Percentiles rank a stretch among this genome's conserved stretches.
Evolutionary conservation across 257 asterid genomes (phyloP).

Genomic region (Solanum pinnatisectum): DNA sequence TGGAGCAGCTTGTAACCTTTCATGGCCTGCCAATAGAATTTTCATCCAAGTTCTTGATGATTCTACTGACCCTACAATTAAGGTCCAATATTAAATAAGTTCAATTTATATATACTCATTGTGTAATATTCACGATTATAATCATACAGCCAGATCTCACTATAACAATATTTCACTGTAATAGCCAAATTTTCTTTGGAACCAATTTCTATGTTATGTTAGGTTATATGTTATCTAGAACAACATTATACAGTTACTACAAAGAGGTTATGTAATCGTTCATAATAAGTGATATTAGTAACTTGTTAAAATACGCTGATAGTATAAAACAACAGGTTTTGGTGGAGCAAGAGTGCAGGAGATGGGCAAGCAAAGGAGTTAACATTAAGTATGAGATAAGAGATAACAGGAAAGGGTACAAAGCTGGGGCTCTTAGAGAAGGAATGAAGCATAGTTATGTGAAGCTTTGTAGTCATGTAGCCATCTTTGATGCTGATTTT

Average conservation of each 20-base stretch:
- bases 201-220: not conserved
- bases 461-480: not conserved
- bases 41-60: constrained; percentile 33
- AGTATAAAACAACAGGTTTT: not conserved
- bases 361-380: constrained; percentile 1
- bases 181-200: not conserved
- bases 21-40: constrained; percentile 29
- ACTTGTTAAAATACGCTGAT: not conserved
- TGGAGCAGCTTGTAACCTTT: constrained; percentile 30
- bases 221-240: not conserved
- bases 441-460: constrained; percentile 21
- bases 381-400: constrained; percentile 7
- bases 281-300: not conserved
- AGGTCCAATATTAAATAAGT: constrained; percentile 7
- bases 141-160: not conserved
- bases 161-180: not conserved
- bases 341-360: constrained; percentile 3
- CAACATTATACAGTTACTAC: not conserved
- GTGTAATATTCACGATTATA: not conserved
- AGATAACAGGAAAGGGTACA: not conserved
- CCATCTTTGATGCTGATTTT: constrained; percentile 8
- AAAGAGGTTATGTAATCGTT: not conserved
- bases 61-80: constrained; percentile 19
- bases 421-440: constrained; percentile 4
- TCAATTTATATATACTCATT: not conserved